Evolutionary conservation across 192 early-diverging fungal genomes (phyloP).

Genomic region (Geosiphon pyriformis): DNA sequence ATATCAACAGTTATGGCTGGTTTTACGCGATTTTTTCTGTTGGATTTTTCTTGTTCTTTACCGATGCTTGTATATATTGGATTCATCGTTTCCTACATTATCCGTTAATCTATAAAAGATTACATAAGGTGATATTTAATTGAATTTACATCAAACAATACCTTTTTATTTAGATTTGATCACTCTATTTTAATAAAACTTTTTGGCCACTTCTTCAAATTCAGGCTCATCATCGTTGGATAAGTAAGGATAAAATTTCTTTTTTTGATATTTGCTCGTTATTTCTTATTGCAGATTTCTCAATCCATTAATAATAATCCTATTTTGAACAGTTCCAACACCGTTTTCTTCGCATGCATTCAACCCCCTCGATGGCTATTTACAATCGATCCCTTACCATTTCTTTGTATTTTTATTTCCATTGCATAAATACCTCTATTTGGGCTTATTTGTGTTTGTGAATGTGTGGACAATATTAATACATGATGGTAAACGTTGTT

Average conservation of each 20-base stretch:
- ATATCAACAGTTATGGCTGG: conserved; percentile 59
- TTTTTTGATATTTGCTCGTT: not conserved
- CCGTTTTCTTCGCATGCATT: conserved; percentile 96
- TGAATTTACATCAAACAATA: not conserved
- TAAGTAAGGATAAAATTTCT: conserved; percentile 4
- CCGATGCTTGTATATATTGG: conserved; percentile 96
- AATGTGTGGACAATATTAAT: conserved; percentile 97
- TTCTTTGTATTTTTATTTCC: conserved; percentile 87
- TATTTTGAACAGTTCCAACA: conserved; percentile 64
- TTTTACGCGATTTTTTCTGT: conserved; percentile 64
- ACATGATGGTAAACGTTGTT: conserved; percentile 71
- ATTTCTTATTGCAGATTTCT: not conserved
- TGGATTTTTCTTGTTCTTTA: conserved; percentile 79
- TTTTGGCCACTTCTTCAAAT: no score
- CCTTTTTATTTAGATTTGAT: not conserved
- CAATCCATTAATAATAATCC: not conserved
- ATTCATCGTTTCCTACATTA: conserved; percentile 91
- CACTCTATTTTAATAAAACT: not conserved
- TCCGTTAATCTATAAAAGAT: conserved; percentile 78
- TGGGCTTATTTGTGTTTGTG: conserved; percentile 79
- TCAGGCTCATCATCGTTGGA: conserved; percentile 27
- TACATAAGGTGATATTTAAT: conserved; percentile 67
- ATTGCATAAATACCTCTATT: conserved; percentile 87
- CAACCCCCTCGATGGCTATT: conserved; percentile 90
- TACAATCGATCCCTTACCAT: conserved; percentile 96